phyloP scores from a whole-genome alignment of 2,329 filamentous ascomycete genomes.

The Colletotrichum sp. region DNA sequence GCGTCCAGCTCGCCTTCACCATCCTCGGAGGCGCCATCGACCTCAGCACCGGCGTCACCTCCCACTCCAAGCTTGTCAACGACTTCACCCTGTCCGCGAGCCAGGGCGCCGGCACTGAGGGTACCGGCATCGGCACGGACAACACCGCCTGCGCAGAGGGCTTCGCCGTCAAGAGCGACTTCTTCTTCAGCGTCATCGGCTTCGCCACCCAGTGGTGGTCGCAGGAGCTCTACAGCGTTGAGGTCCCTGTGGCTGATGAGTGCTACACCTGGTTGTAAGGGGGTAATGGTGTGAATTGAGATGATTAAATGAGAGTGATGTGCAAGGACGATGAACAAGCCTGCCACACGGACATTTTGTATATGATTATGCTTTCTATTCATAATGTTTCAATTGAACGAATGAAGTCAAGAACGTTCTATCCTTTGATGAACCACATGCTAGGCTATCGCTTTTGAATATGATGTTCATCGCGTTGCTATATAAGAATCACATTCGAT shows the following conservation, averaged over 20 bases:
- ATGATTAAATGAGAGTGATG: not conserved
- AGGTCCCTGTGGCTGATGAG: constrained; percentile 28
- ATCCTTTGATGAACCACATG: no score
- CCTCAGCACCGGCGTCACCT: constrained; percentile 29
- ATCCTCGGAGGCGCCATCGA: constrained; percentile 29
- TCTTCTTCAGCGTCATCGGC: constrained; percentile 27
- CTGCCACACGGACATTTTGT: not conserved
- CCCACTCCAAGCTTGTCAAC: constrained; percentile 29
- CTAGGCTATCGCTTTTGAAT: fast-evolving
- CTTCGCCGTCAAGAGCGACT: constrained; percentile 27
- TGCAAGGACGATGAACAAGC: not conserved
- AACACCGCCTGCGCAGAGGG: constrained; percentile 25
- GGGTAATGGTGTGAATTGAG: not conserved
- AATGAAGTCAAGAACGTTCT: fast-evolving
- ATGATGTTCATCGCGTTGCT: not conserved
- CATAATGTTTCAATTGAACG: not conserved
- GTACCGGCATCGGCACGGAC: constrained; percentile 16
- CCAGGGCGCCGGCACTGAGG: constrained; percentile 20
- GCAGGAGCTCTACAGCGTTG: constrained; percentile 27
- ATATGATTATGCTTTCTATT: not conserved
- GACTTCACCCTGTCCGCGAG: constrained; percentile 24
- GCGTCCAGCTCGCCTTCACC: constrained; percentile 25
- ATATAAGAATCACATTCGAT: not conserved
- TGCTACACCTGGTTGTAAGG: constrained; percentile 27
- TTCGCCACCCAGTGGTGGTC: constrained; percentile 30